A percentile compares a stretch with the other conserved stretches of the same genome.
These are phyloP conservation scores for Aristolochia fimbriata DNA, from an alignment of 164 flowering plant genomes.

Conservation along the genomic window DNA sequence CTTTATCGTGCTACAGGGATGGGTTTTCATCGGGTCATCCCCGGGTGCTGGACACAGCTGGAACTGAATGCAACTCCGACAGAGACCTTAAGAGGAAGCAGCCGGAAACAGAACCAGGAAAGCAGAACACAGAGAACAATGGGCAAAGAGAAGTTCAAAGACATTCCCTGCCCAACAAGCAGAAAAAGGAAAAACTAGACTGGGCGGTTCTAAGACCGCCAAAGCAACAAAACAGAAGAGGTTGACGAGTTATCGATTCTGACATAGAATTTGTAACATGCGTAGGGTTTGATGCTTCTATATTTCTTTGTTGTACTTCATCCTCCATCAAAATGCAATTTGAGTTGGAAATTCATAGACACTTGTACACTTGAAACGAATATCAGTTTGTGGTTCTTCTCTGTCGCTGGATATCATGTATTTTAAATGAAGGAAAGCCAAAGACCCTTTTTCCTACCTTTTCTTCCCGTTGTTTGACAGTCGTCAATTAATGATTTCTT, in stretches of 20 bases:
- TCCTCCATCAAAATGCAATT: no score
- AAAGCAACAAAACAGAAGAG: slow-evolving; percentile 26
- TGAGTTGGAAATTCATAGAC: no score
- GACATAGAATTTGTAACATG: no score
- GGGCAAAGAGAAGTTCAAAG: slow-evolving; percentile 12
- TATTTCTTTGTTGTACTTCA: no score
- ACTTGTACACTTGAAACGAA: no score
- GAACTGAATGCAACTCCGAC: slow-evolving; percentile 17
- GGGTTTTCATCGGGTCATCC: slow-evolving; percentile 18
- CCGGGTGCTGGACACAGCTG: slow-evolving; percentile 16
- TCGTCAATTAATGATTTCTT: no score
- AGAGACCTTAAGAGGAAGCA: slow-evolving; percentile 59
- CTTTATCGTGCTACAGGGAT: slow-evolving; percentile 26
- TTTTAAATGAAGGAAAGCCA: no score
- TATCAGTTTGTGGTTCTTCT: no score
- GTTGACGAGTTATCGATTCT: slow-evolving; percentile 7
- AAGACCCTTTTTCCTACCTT: no score
- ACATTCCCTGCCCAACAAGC: slow-evolving; percentile 34
- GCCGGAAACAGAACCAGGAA: slow-evolving; percentile 15
- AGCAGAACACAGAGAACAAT: slow-evolving; percentile 9
- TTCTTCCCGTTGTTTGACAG: no score
- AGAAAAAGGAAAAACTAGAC: slow-evolving; percentile 46
- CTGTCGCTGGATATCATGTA: no score
- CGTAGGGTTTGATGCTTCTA: no score
- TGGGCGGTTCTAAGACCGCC: slow-evolving; percentile 71